phyloP scores from a whole-genome alignment of 305 asterid species.

The Fraxinus platypoda region DNA sequence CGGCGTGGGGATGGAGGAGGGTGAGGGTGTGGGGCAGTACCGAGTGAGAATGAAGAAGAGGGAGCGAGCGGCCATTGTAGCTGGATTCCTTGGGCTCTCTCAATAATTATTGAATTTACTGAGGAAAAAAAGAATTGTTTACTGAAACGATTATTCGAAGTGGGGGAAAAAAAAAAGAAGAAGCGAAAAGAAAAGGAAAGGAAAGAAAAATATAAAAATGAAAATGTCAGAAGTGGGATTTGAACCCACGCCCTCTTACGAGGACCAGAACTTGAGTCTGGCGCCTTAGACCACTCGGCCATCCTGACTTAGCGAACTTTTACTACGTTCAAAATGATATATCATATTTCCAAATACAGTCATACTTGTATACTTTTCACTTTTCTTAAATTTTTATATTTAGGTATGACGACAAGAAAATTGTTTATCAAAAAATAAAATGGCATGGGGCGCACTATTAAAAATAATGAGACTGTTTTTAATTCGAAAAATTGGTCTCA shows the following conservation, averaged over 20 bases:
- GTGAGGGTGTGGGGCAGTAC: conserved; percentile 22
- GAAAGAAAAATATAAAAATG: too few species aligned
- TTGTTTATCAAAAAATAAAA: too few species aligned
- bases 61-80: conserved; percentile 68
- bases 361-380: too few species aligned
- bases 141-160: neutral
- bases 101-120: neutral
- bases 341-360: too few species aligned
- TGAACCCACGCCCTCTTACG: conserved; percentile 72
- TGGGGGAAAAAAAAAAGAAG: neutral
- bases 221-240: conserved; percentile 39
- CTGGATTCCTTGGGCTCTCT: neutral
- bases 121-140: too few species aligned
- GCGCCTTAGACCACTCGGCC: conserved; percentile 91
- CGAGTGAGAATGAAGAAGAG: conserved; percentile 49
- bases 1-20: neutral
- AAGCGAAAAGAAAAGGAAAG: neutral
- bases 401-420: too few species aligned
- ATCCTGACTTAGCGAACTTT: conserved; percentile 51
- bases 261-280: conserved; percentile 78
- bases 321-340: too few species aligned
- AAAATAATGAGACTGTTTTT: too few species aligned
- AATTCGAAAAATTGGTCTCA: neutral
- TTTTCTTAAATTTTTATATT: too few species aligned
- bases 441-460: neutral